Conservation (phyloP, 805 yeast species). For the Tetrapisispora nanseiensis region DNA sequence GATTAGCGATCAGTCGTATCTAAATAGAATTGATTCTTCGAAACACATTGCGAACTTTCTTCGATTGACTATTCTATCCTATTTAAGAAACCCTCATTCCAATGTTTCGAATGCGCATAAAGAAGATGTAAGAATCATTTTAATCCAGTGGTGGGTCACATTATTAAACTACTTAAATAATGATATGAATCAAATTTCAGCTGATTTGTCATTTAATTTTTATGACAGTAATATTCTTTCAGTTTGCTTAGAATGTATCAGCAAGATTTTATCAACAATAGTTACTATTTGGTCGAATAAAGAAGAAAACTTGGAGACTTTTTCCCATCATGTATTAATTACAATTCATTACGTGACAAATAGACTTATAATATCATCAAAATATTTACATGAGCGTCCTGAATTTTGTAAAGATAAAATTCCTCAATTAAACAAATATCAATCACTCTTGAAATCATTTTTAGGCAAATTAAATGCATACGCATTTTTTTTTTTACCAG, state of each 20-base stretch:
- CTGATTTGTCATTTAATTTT: background rate
- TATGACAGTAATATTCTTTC: conserved; percentile 15
- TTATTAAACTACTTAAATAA: conserved; percentile 19
- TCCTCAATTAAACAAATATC: conserved; percentile 13
- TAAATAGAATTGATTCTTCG: background rate
- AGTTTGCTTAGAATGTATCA: conserved; percentile 27
- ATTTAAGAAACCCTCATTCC: conserved; percentile 3
- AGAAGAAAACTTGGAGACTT: conserved; percentile 14
- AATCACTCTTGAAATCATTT: conserved; percentile 20
- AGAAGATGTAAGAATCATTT: conserved; percentile 10
- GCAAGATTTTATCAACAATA: conserved; percentile 23
- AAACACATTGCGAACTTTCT: conserved; percentile 10
- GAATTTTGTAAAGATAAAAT: conserved; percentile 2
- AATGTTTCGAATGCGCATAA: background rate
- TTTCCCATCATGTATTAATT: conserved; percentile 19
- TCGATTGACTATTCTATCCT: conserved; percentile 11
- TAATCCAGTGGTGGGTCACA: conserved; percentile 29
- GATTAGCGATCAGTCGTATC: background rate
- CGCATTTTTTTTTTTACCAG: conserved; percentile 24
- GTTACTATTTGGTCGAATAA: conserved; percentile 10
- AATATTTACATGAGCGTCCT: conserved; percentile 3
- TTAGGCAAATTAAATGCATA: conserved; percentile 27
- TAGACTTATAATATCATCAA: conserved; percentile 19
- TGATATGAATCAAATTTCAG: conserved; percentile 5
- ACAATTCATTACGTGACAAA: conserved; percentile 23